These are phyloP conservation scores for Firmiana major DNA, from an alignment of 345 rosid genomes.

Conservation along the genomic window DNA sequence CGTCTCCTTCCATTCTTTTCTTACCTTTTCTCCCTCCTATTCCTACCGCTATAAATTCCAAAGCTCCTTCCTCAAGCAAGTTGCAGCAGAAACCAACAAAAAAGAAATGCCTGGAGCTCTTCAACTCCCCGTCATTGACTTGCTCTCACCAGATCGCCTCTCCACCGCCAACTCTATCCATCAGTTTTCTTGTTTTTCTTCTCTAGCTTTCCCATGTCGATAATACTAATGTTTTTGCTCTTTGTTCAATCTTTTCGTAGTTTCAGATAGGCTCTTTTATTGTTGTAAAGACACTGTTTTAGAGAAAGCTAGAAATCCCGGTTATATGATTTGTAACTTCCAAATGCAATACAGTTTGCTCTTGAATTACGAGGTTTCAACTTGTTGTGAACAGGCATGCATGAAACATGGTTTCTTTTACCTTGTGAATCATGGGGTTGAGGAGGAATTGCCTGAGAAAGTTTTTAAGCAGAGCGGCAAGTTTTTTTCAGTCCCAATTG, in stretches of 20 bases:
- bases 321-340: not conserved
- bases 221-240: too few species aligned
- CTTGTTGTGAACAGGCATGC: slow-evolving; percentile 51
- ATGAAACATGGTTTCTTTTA: slow-evolving; percentile 77
- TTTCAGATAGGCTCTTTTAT: not conserved
- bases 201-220: not conserved
- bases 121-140: slow-evolving; percentile 47
- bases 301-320: not conserved
- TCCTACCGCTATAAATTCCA: too few species aligned
- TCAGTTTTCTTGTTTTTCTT: slow-evolving; percentile 29
- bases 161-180: slow-evolving; percentile 43
- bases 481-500: slow-evolving; percentile 64
- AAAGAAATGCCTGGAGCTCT: slow-evolving; percentile 21
- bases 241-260: not conserved
- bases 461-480: slow-evolving; percentile 54
- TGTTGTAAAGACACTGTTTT: not conserved
- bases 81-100: not conserved
- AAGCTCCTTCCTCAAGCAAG: too few species aligned
- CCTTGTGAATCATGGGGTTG: slow-evolving; percentile 75
- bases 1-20: too few species aligned
- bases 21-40: too few species aligned
- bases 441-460: slow-evolving; percentile 39
- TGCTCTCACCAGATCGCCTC: slow-evolving; percentile 39
- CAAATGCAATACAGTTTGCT: not conserved
- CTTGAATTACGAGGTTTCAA: not conserved